Evolutionary conservation across 192 early-diverging fungal species (phyloP), one percentile per base, ranked within the genome.

Genomic region (Diversispora epigaea): DNA sequence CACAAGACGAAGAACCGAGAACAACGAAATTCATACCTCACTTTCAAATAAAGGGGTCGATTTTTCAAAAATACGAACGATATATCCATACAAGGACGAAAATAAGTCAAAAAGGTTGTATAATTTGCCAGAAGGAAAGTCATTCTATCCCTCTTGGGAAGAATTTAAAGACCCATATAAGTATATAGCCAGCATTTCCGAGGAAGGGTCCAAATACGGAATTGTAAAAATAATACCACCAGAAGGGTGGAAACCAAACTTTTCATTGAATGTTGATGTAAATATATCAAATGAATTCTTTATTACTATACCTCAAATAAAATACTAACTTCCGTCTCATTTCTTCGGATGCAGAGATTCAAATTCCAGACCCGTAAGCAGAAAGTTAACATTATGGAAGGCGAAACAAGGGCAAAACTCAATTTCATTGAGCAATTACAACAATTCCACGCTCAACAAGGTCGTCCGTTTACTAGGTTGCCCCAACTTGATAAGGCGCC

Each of bases 191-290:
- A 86, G 79, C 65, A 96, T 97, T 77, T 84, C 91, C 12, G 76
- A 84, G 2, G 81, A 88, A 75, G 95, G 89, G 57, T 93, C 96
- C 76, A 68, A 82, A 71, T 86, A 88, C n/a, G 95, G 97, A 6
- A 89, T 97, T 62, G 89, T 92, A 80, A 98, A 98, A 80, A 93
- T 98, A 76, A 87, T 98, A 41, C 97, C 97, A 61, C 97, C 97
- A 14, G 79, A 77, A 46, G 87, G 86, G 7, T 98, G 95, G 92
- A 88, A 84, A 39, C 95, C 95, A 67, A 84, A 90, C 9, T 96
- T 95, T 84, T 81, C 91, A n/a, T 77, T 98, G 55, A 92, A 96
- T 76, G 91, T 93, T 60, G 79, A 89, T 84, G 92, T 89, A 73
- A 78, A 77, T 57, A 64, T 77, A 65, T 80, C 65, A 40, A 45